Base-by-base conservation (phyloP, 1,284 basidiomycete species). In the Tilletia caries region DNA sequence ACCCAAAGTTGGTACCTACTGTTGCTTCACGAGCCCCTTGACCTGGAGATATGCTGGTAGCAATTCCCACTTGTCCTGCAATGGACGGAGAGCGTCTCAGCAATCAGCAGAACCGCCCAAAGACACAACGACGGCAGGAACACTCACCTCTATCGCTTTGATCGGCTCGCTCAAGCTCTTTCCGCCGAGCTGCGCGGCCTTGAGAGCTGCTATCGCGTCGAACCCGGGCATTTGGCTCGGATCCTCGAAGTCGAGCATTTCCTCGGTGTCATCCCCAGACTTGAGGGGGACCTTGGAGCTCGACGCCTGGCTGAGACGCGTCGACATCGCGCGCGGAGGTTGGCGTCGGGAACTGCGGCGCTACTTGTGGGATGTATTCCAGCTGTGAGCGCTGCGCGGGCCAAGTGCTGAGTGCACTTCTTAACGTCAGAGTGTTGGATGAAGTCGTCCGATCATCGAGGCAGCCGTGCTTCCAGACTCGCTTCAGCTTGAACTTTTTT, bases 21-120 rank as follows among this genome's bases (percentile, higher is more conserved):
- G 96, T 84, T 99, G 96, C 86, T 98, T 98, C 72, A 83, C 82
- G 18, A 83, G 73, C 34, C 82, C 82, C 66, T 83, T 83, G 68
- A 82, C 81, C 65, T 83, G 79, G 20, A 83, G 69, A 66, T 79
- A 83, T 37, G 82, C 82, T 27, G 81, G 82, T 27, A 83, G 67
- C 20, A 83, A 76, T 69, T 81, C 70, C 82, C 82, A 83, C 66
- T 82, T 82, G 76, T 82, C 82, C 69, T 68, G 48, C 29, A 15
- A 13, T 27, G n/a, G 29, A 27, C 8, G 52, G 29, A 13, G 15
- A 41, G 37, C 37, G 37, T 6, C 15, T 41, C 37, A 41, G 37
- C 8, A 15, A 41, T 41, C 10, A 41, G 37, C 37, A 41, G 37
- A 15, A 10, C 37, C 37, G 37, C n/a, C n/a, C n/a, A n/a, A n/a